Conservation (phyloP, 345 rosid species). For the Angophora floribunda region DNA sequence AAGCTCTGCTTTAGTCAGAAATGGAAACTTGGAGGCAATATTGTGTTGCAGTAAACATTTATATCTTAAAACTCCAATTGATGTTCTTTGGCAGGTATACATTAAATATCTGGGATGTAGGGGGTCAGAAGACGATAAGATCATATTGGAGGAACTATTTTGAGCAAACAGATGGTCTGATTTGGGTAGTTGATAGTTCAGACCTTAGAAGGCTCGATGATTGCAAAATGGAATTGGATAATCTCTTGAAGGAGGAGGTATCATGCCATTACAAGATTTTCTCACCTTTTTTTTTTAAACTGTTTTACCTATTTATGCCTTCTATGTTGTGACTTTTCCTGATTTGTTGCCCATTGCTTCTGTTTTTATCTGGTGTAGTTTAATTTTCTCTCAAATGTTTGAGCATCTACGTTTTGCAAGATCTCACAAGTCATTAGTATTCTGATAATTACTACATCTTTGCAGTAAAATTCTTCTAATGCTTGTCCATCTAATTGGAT, state of each 20-base stretch:
- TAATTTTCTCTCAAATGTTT: neutral
- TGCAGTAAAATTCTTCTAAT: neutral
- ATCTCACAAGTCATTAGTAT: neutral
- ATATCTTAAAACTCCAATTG: neutral
- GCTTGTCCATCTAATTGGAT: neutral
- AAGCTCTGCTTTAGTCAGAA: neutral
- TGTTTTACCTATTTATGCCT: neutral
- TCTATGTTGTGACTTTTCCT: neutral
- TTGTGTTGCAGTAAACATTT: neutral
- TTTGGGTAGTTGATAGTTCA: constrained; percentile 94
- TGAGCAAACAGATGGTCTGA: constrained; percentile 95
- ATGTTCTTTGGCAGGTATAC: constrained; percentile 39
- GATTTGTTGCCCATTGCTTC: neutral
- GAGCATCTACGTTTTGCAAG: neutral
- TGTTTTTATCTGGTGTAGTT: neutral
- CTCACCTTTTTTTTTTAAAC: neutral
- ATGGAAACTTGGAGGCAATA: neutral
- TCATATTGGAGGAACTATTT: constrained; percentile 96
- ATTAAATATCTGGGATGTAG: constrained; percentile 89
- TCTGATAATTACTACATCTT: neutral
- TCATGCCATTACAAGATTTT: neutral
- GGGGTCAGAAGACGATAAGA: constrained; percentile 91
- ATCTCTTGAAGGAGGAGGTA: constrained; percentile 97
- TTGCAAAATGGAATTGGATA: constrained; percentile 84
- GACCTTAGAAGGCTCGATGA: constrained; percentile 89